Percentiles rank a stretch among this genome's conserved stretches.
Evolutionary conservation across 768 basidiomycete species (phyloP).

Genomic region (Collybia mongolica): DNA sequence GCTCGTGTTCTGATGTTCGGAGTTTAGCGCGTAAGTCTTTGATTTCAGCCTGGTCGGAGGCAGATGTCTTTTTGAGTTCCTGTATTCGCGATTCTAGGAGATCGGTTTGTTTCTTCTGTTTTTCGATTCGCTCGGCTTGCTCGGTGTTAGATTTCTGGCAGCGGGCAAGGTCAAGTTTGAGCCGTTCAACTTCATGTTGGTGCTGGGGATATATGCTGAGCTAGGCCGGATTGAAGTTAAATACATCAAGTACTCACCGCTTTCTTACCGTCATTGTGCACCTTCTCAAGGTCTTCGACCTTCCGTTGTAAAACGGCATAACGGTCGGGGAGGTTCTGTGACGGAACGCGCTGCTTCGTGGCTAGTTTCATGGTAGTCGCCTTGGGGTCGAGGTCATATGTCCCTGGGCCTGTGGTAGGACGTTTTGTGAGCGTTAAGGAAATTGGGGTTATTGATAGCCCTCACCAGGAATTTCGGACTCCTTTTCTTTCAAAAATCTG

Average conservation of each 20-base stretch:
- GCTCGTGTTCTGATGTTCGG: conserved; percentile 56
- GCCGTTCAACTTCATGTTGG: conserved; percentile 54
- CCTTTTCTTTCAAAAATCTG: conserved; percentile 46
- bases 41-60: conserved; percentile 56
- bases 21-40: conserved; percentile 63
- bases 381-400: conserved; percentile 23
- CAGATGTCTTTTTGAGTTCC: conserved; percentile 52
- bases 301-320: conserved; percentile 58
- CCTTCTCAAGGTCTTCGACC: conserved; percentile 59
- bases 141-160: conserved; percentile 48
- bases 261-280: conserved; percentile 69
- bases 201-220: conserved; percentile 39
- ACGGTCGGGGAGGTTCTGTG: conserved; percentile 37
- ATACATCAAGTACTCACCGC: conserved; percentile 36
- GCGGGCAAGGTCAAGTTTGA: conserved; percentile 55
- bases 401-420: conserved; percentile 29
- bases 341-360: conserved; percentile 13
- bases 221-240: not conserved
- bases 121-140: conserved; percentile 52
- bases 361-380: conserved; percentile 24
- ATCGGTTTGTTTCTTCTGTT: conserved; percentile 62
- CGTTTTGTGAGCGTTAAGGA: not conserved
- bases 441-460: not conserved
- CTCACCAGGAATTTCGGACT: conserved; percentile 41
- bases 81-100: conserved; percentile 56